Base-by-base conservation (phyloP, 495 filamentous ascomycete species). In the Copromyces sp. region DNA sequence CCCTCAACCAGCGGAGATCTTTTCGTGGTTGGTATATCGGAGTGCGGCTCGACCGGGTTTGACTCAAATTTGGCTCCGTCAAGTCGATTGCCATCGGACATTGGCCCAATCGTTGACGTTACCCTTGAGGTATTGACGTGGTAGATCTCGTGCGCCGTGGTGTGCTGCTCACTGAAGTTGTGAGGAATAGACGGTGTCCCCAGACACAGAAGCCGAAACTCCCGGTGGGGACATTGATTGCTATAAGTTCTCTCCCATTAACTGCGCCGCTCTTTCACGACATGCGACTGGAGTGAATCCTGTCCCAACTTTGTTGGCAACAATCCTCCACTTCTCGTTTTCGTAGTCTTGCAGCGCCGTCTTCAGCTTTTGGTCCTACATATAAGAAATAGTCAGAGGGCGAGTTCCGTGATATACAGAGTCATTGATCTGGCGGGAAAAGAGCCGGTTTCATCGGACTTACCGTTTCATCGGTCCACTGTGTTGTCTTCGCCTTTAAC, bases 401-500 rank as follows among this genome's bases (percentile, higher is more conserved):
- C 65, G 59, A 65, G 53, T 35, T 37, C 29, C 29, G 7, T 37
- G 32, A 3, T 16, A 5, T 8, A 16, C 29, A 35, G 39, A 65
- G 29, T 65, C 14, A 17, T 65, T 37, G 1, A 32, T 65, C 29
- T 35, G 53, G 5, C 32, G 29, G 53, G 35, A 32, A 37, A 24
- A 65, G 6, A 37, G 32, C 11, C 7, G 53, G 32, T 9, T 44
- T 37, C 0, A 65, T 35, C 53, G 17, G 53, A 79, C 91, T 85
- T 84, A 97, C 94, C 85, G 92, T 94, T 74, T 95, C 93, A 73
- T 94, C 92, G 71, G 91, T 95, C 94, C 94, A 97, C 74, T 90
- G 87, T n/a, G 92, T 94, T 65, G 90, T 93, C 83, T 96, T 96
- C 9, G 92, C 92, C 81, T 95, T 97, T 73, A 97, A 83, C 81